Percentiles rank a stretch among this genome's conserved stretches.
Evolutionary conservation across 257 asterid species (phyloP).

Genomic region (Ilex asprella): DNA sequence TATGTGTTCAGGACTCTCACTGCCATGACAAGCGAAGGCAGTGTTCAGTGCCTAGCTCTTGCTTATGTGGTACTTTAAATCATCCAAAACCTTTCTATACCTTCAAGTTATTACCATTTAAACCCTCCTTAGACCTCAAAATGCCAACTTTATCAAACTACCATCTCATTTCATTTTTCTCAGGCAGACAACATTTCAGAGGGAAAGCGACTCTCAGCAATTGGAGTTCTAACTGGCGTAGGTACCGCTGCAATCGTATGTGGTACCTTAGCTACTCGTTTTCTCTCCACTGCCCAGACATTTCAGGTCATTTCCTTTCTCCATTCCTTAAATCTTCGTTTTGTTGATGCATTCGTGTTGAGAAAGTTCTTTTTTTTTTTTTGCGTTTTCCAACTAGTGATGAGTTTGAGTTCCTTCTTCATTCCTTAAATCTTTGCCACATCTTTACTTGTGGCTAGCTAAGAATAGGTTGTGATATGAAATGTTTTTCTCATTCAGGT

Average conservation of each 20-base stretch:
- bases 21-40: slow-evolving; percentile 41
- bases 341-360: no score
- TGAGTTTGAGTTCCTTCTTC: no score
- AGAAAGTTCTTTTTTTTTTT: no score
- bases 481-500: slow-evolving; percentile 20
- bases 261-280: slow-evolving; percentile 43
- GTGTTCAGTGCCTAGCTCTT: slow-evolving; percentile 41
- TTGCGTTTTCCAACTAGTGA: no score
- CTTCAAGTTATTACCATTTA: no score
- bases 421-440: no score
- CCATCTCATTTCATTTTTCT: not conserved
- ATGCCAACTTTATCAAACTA: no score
- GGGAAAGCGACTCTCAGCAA: slow-evolving; percentile 46
- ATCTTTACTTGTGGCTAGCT: no score
- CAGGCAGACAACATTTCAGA: slow-evolving; percentile 53
- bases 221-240: slow-evolving; percentile 45
- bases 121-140: no score
- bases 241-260: slow-evolving; percentile 41
- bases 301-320: slow-evolving; percentile 26
- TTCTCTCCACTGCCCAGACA: slow-evolving; percentile 39
- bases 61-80: slow-evolving; percentile 36
- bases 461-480: slow-evolving; percentile 15
- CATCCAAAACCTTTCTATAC: no score
- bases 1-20: slow-evolving; percentile 44
- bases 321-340: no score